Evolutionary conservation across 2,329 filamentous ascomycete species (phyloP), one percentile per base, ranked within the genome.

Genomic region (Hymenoscyphus fraxineus): DNA sequence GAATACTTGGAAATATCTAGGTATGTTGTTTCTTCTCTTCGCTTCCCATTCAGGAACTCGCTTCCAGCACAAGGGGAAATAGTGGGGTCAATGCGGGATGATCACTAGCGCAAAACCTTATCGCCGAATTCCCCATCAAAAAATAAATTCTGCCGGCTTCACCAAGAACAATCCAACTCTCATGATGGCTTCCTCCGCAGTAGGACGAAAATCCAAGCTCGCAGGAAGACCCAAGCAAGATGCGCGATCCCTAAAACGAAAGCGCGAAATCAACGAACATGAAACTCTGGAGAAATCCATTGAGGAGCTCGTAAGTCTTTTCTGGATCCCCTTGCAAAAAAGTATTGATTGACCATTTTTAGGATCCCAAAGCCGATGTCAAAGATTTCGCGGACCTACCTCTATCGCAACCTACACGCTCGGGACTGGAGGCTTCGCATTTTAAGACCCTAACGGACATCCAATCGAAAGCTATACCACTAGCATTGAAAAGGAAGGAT

Each of bases 401-500:
- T 16, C 84, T 99, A 63, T 98, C 93, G 61, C 84, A 88, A 69
- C 84, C 91, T 16, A 98, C 95, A 2, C 81, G 85, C 40, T 84
- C 84, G 22, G 95, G 95, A 61, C 86, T 99, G 67, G 87, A 93
- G 69, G 84, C 90, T 51, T 93, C 91, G 13, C 93, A 98, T 77
- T 99, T 94, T 80, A 91, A 93, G 73, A 88, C 86, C 59, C 82
- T 97, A 70, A 99, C 95, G 67, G 93, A 97, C 69, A 91, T 99
- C 72, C 95, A 99, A 80, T 85, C 89, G 59, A 89, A 89, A 73
- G 93, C 93, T n/a, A 89, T 99, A 65, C 93, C 92, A 6, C 83
- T 93, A 66, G 93, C 92, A 9, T 83, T 99, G 68, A 91, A 96
- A 77, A 91, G 92, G 64, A 81, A 82, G 65, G 95, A 99, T 76